A percentile compares a stretch with the other conserved stretches of the same genome.
These are phyloP conservation scores for Dionaea muscipula DNA, from an alignment of 179 eudicot species.

Conservation along the genomic window DNA sequence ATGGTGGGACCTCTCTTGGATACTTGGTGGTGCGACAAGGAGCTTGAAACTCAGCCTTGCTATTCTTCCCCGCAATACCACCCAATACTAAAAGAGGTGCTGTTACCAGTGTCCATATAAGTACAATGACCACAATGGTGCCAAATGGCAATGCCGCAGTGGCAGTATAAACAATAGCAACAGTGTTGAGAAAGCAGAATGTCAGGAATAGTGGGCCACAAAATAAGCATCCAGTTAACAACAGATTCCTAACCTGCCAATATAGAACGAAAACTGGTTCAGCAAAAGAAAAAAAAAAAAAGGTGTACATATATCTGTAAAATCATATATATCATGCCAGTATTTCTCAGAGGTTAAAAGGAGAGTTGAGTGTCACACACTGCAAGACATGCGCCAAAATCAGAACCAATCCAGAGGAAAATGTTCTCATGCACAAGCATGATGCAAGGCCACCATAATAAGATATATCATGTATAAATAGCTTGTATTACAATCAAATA, in stretches of 20 bases:
- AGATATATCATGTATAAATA: too few relatives aligned
- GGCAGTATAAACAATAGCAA: conserved; percentile 6
- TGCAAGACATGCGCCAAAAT: too few relatives aligned
- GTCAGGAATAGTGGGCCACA: conserved; percentile 2
- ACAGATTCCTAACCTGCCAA: conserved; percentile 1
- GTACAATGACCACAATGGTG: conserved; percentile 4
- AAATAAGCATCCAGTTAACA: not conserved
- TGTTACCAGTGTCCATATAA: conserved; percentile 2
- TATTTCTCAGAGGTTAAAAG: not conserved
- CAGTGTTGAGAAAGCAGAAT: conserved; percentile 6
- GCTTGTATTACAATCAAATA: too few relatives aligned
- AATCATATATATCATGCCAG: not conserved
- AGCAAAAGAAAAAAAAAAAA: too few relatives aligned
- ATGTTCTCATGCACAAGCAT: too few relatives aligned
- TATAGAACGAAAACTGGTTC: not conserved
- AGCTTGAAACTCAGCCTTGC: conserved; percentile 7
- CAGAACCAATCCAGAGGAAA: too few relatives aligned
- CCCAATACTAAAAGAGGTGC: conserved; percentile 2
- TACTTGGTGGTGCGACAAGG: conserved; percentile 5
- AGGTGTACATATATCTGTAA: not conserved
- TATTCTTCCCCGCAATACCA: conserved; percentile 4
- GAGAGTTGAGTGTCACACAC: too few relatives aligned
- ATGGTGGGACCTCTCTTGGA: conserved; percentile 1
- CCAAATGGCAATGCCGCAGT: conserved; percentile 4
- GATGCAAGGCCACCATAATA: too few relatives aligned